Evolutionary conservation across 371 early-diverging fungal species (phyloP).

Genomic region (Umbelopsis sp.): DNA sequence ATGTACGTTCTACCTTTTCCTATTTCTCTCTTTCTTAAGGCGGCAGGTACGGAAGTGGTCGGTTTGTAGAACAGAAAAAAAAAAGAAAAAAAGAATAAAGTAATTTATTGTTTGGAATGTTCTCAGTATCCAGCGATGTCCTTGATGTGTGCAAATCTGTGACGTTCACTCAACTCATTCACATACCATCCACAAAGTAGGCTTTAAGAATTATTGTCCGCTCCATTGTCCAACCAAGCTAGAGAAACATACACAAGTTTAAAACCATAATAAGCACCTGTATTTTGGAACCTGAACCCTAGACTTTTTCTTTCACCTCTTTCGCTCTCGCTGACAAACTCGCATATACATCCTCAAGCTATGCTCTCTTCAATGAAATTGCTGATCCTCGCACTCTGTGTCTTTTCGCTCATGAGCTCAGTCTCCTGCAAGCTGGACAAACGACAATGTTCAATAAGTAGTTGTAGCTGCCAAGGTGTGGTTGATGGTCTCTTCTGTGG

Average conservation of each 20-base stretch:
- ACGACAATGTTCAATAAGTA: neutral
- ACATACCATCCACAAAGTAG: no score
- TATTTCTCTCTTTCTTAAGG: no score
- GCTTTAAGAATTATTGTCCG: no score
- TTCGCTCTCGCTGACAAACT: neutral
- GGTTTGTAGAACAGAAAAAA: no score
- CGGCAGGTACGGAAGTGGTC: no score
- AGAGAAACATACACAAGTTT: neutral
- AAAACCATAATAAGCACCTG: neutral
- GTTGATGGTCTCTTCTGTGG: slow-evolving; percentile 2
- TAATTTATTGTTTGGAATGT: no score
- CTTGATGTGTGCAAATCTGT: no score
- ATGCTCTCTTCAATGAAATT: neutral
- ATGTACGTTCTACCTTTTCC: no score
- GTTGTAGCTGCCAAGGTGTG: neutral
- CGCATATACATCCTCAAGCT: neutral
- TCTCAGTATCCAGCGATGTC: no score
- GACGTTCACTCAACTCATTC: no score
- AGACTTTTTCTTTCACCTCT: neutral
- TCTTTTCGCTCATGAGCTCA: neutral
- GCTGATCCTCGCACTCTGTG: neutral
- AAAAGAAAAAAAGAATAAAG: no score
- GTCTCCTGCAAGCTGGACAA: neutral
- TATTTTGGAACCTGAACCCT: neutral
- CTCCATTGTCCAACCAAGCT: no score